Evolutionary conservation across 805 yeast species (phyloP), one percentile per base, ranked within the genome.

Genomic region (Starmerella apicola): DNA sequence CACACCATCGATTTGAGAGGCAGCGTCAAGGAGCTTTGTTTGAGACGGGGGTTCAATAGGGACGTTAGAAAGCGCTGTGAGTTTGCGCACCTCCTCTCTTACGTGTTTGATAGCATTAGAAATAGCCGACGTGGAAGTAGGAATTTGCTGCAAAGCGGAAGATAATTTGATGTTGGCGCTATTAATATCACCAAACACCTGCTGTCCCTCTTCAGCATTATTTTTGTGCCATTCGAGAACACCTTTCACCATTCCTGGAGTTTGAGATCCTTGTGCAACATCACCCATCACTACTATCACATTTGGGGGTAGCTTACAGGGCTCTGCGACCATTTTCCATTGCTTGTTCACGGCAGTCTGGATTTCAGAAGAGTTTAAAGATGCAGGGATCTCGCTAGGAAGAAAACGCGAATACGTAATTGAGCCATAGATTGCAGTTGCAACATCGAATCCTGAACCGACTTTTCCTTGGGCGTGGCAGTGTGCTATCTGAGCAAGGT

Each of bases 401-500:
- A 67, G 62, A 53, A 91, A 91, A 44, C 98, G 66, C 32, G 72
- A 68, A 59, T 91, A 91, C 5, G 76, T 68, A 34, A 86, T 79
- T 0, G 95, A 81, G 1, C 98, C 98, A 59, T 70, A 88, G 0
- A 82, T 78, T 0, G 98, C 98, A 20, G 96, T 78, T 0, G 95
- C 97, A 31, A 91, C 94, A 56, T 91, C 98, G 59, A 91, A 91
- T 0, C 98, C 98, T 3, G 95, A 84, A 0, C 98, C 98, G 20
- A 91, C 77, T 59, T 91, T 91, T 24, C 83, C 82, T 58, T 91
- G 98, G 3, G 98, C 97, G 42, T 74, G 70, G 57, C 95, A 86
- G 58, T 91, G 98, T 0, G 94, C 79, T 7, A 82, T 65, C 57
- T 91, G 98, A 0, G 95, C 74, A 21, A 84, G 60, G 52, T 84